A percentile compares a stretch with the other conserved stretches of the same genome.
phyloP scores from a whole-genome alignment of 2,329 filamentous ascomycete species.

The Fusarium liriodendri region DNA sequence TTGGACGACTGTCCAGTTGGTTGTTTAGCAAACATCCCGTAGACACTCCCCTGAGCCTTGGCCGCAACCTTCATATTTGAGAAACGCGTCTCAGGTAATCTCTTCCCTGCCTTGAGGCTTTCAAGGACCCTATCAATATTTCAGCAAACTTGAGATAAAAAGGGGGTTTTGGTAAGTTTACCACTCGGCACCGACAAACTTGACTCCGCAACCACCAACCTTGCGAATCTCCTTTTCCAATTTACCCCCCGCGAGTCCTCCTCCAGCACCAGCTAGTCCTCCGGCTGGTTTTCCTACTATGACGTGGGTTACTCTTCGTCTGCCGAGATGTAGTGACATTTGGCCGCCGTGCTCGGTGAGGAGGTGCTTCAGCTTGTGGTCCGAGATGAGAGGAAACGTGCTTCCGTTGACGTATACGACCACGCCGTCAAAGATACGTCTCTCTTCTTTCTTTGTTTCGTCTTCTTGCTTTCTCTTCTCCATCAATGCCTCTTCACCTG shows the following conservation, averaged over 20 bases:
- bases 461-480: slow-evolving; percentile 58
- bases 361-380: slow-evolving; percentile 85
- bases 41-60: slow-evolving; percentile 73
- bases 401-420: slow-evolving; percentile 90
- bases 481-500: slow-evolving; percentile 40
- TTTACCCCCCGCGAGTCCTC: slow-evolving; percentile 81
- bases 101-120: slow-evolving; percentile 79
- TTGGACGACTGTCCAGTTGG: slow-evolving; percentile 12
- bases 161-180: slow-evolving; percentile 45
- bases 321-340: slow-evolving; percentile 76
- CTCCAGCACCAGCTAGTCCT: slow-evolving; percentile 62
- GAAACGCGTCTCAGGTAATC: slow-evolving; percentile 81
- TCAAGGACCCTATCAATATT: slow-evolving; percentile 76
- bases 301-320: slow-evolving; percentile 85
- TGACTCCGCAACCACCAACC: slow-evolving; percentile 75
- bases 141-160: neutral
- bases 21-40: slow-evolving; percentile 56
- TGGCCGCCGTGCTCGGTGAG: slow-evolving; percentile 79
- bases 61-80: slow-evolving; percentile 70
- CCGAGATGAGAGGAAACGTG: slow-evolving; percentile 82
- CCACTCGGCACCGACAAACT: slow-evolving; percentile 87
- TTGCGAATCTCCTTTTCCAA: slow-evolving; percentile 82
- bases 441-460: slow-evolving; percentile 57
- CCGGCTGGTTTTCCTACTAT: slow-evolving; percentile 74
- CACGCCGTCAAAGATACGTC: slow-evolving; percentile 74